These are phyloP conservation scores for Silene uniflora DNA, from an alignment of 148 eudicot species.

Conservation along the genomic window DNA sequence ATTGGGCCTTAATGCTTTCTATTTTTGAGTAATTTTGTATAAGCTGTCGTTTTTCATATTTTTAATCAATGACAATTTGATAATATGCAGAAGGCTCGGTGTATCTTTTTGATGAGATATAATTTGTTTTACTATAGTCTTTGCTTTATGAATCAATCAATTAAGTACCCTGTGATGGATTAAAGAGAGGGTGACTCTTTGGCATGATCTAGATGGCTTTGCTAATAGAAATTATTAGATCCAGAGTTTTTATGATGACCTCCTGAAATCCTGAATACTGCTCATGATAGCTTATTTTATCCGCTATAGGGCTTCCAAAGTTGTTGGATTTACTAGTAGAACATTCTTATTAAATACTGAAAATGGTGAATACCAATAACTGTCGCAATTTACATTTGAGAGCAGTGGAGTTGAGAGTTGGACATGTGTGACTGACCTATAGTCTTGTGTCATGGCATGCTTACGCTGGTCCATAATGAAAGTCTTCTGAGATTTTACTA, in stretches of 20 bases:
- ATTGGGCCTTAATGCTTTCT: not conserved
- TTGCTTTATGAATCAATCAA: not conserved
- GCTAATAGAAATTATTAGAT: not conserved
- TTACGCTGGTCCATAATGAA: not conserved
- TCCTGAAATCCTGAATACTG: not conserved
- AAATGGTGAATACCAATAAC: constrained; percentile 2
- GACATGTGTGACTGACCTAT: not conserved
- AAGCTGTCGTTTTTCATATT: not conserved
- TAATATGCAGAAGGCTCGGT: not conserved
- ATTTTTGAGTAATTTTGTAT: not conserved
- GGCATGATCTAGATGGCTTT: constrained; percentile 8
- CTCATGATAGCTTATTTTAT: not conserved
- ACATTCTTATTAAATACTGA: not conserved
- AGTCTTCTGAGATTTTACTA: not conserved
- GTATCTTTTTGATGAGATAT: not conserved
- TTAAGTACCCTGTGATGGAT: not conserved
- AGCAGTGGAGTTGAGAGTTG: not conserved
- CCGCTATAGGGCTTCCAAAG: not conserved
- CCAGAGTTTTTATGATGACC: not conserved
- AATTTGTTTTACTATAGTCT: not conserved
- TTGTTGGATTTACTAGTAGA: not conserved
- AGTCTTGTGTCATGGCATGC: not conserved
- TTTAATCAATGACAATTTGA: not conserved
- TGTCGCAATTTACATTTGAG: not conserved
- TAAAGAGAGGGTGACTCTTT: not conserved